These are phyloP conservation scores for Penicillium mononematosum DNA, from an alignment of 495 filamentous ascomycete genomes.

Conservation along the genomic window DNA sequence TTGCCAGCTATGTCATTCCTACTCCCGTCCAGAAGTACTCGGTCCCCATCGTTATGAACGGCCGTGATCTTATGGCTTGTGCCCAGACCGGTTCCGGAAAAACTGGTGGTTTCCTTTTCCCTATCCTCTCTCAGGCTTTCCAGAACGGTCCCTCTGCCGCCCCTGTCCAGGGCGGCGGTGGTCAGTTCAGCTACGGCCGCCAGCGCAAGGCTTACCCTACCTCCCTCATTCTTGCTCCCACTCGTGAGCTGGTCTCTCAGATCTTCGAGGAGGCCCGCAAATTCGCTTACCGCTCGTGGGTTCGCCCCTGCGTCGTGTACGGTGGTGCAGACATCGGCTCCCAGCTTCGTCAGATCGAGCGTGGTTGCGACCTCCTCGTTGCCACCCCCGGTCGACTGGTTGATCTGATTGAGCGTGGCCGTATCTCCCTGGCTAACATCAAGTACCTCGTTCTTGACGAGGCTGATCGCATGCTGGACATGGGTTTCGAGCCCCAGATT, in stretches of 20 bases:
- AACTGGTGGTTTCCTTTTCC: constrained; percentile 98
- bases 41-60: constrained; percentile 93
- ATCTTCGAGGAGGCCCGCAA: constrained; percentile 98
- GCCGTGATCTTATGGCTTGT: constrained; percentile 97
- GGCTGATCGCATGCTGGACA: constrained; percentile 99
- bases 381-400: constrained; percentile 96
- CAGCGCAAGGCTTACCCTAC: constrained; percentile 95
- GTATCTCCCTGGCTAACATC: constrained; percentile 94
- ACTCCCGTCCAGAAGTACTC: constrained; percentile 98
- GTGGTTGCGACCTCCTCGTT: constrained; percentile 94
- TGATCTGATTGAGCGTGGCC: constrained; percentile 96
- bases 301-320: constrained; percentile 96
- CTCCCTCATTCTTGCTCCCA: constrained; percentile 91
- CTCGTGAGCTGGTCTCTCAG: constrained; percentile 96
- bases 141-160: constrained; percentile 74
- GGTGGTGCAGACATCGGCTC: constrained; percentile 97
- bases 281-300: constrained; percentile 98
- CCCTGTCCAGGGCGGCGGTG: constrained; percentile 53
- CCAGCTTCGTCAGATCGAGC: constrained; percentile 95
- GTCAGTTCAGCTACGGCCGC: constrained; percentile 67
- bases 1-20: constrained; percentile 89
- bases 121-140: constrained; percentile 94
- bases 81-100: constrained; percentile 99
- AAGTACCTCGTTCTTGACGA: constrained; percentile 99
- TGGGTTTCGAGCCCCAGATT: constrained; percentile 99